Evolutionary conservation across 1,139 yeast species (phyloP), one percentile per base, ranked within the genome.

Genomic region (Ogataea hybrid): DNA sequence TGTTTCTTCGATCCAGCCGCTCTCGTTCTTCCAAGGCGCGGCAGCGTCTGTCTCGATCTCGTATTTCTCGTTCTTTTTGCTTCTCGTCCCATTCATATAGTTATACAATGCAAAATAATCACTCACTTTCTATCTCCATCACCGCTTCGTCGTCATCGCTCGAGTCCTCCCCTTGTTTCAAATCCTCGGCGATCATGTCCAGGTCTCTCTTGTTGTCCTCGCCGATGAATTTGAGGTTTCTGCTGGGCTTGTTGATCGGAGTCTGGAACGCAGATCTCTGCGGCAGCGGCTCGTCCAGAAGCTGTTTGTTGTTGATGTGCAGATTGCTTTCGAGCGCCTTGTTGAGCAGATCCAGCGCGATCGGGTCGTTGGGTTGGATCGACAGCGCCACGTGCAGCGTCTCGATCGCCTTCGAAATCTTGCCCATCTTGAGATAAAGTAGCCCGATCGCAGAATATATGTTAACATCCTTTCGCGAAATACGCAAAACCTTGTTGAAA

Each of bases 391-490:
- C 81, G 59, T 92, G 97, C 40, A 92, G 69, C 30, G 75, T 71
- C 47, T 83, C 86, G 29, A 90, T 81, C 0, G 97, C 94, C 51
- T 78, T 77, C 42, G 71, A 70, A 23, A 71, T 57, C 42, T 81
- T 71, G 1, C 87, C 88, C 43, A 79, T 67, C 57, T 84, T 88
- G 56, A 94, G 68, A 58, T 88, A 73, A 2, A 90, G 80, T 39
- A 90, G 71, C 0, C 96, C 98, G 58, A 92, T 77, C 0, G 97
- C 89, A 1, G 96, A 75, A 50, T 84, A 77, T 6, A 87, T 72
- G 53, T 84, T 87, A 14, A 90, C 70, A 58, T 89, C 96, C 40
- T 75, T 75, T 36, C 81, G 81, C 27, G 89, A 76, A 11, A 84
- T 70, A 48, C 79, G 79, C 29, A 85, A 63, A 5, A 92, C 96